These are phyloP conservation scores for Iris macrosiphon DNA, from an alignment of 106 monocot genomes.

Conservation along the genomic window DNA sequence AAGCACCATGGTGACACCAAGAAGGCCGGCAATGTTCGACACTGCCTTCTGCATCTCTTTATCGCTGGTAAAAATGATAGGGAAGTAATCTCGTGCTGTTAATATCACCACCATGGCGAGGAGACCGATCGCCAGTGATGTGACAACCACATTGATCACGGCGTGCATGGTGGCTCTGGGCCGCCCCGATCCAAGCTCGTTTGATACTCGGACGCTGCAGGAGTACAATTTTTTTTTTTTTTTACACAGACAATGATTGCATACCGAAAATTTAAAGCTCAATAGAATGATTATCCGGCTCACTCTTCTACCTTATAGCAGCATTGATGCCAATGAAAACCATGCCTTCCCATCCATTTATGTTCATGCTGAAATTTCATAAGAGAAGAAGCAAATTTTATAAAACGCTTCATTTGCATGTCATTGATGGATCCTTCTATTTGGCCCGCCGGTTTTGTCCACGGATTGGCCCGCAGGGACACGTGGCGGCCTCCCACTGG, in stretches of 20 bases:
- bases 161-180: slow-evolving; percentile 57
- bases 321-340: slow-evolving; percentile 77
- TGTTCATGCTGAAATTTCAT: slow-evolving; percentile 63
- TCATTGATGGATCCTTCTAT: too few species aligned
- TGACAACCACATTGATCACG: slow-evolving; percentile 45
- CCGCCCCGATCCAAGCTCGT: slow-evolving; percentile 71
- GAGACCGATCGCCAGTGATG: slow-evolving; percentile 55
- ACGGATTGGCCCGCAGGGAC: too few species aligned
- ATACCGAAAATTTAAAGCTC: too few species aligned
- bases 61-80: slow-evolving; percentile 63
- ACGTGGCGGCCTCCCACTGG: too few species aligned
- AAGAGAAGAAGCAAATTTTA: neutral
- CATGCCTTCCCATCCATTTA: slow-evolving; percentile 85
- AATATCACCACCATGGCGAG: slow-evolving; percentile 43
- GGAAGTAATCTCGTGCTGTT: slow-evolving; percentile 30
- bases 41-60: slow-evolving; percentile 56
- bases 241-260: too few species aligned
- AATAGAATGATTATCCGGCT: too few species aligned
- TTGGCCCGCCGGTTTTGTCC: too few species aligned
- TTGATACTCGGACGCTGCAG: slow-evolving; percentile 87
- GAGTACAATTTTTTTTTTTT: slow-evolving; percentile 24
- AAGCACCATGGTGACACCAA: slow-evolving; percentile 82
- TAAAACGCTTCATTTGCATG: too few species aligned
- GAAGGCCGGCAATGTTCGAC: slow-evolving; percentile 60
- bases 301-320: slow-evolving; percentile 63